Base-by-base conservation (phyloP, 2,329 filamentous ascomycete species). In the Xylariaceae sp. region DNA sequence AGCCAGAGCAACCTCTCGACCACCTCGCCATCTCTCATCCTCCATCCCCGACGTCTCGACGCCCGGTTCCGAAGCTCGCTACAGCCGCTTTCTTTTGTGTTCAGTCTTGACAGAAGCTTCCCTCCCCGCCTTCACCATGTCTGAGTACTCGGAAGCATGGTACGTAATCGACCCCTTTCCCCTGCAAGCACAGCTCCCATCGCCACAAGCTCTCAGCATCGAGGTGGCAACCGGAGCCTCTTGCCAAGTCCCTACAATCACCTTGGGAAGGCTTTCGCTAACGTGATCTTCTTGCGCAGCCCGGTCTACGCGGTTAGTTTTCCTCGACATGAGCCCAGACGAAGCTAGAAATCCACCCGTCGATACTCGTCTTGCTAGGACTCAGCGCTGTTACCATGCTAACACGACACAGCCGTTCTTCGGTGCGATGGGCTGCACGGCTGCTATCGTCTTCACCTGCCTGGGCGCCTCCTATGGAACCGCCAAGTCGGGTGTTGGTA, bases 401-500 rank as follows among this genome's bases (percentile, higher is more conserved):
- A 50, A 55, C 44, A 19, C 39, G 25, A 16, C 8, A 35, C 31
- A 59, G 54, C 80, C 83, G 61, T 89, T 89, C 69, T 89, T 89
- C 60, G 83, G 83, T 66, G 83, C 82, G 55, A 84, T 89, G 77
- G 83, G 83, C 59, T 89, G 83, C 71, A 84, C 82, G 56, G 83
- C 79, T 49, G 87, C 88, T 65, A 94, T 94, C 59, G 85, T 94
- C 59, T 94, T 94, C 75, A 94, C 88, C 63, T 94, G 87, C 68
- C 81, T 94, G 54, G 88, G 92, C 63, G 92, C 92, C 58, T 88
- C 92, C 52, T 98, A 96, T 70, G 92, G 92, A 67, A 98, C 92
- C 52, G 92, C 92, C 61, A 98, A 98, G 79, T 93, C 92, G 58
- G 92, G 92, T 72, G 92, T 96, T 53, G 92, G 92, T 77, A 94